A percentile compares a stretch with the other conserved stretches of the same genome.
These are phyloP conservation scores for Eucalyptus pauciflora DNA, from an alignment of 345 rosid genomes.

Conservation along the genomic window DNA sequence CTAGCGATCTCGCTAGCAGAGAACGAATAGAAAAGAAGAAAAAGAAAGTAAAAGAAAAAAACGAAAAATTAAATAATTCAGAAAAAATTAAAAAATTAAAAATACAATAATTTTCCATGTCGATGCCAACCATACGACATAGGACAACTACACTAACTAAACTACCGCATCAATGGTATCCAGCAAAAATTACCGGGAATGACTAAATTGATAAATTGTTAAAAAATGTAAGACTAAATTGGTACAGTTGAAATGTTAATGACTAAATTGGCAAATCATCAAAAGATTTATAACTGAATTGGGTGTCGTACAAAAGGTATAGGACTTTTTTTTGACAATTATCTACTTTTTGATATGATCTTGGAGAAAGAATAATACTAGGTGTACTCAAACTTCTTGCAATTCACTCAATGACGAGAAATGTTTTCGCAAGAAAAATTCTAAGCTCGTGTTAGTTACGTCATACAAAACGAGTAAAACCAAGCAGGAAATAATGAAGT, in stretches of 20 bases:
- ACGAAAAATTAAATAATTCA: no score
- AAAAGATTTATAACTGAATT: no score
- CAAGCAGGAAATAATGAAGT: background rate
- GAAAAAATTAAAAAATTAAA: no score
- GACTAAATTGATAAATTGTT: background rate
- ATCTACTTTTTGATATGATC: accelerated
- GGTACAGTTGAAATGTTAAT: background rate
- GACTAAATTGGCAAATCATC: background rate
- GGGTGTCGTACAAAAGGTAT: no score
- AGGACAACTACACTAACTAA: background rate
- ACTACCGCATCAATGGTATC: accelerated
- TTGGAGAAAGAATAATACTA: background rate
- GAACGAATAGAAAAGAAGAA: no score
- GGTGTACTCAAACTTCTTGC: background rate
- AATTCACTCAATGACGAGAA: background rate
- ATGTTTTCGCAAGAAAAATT: background rate
- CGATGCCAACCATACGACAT: background rate
- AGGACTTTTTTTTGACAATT: no score
- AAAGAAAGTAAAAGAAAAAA: no score
- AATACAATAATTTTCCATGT: background rate
- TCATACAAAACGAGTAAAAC: background rate
- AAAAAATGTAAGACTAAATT: no score
- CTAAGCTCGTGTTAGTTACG: background rate
- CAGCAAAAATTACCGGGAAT: accelerated
- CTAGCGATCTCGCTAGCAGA: accelerated